Percentiles rank a stretch among this genome's conserved stretches.
Evolutionary conservation across 495 filamentous ascomycete species (phyloP).

Genomic region (Podospora australis): DNA sequence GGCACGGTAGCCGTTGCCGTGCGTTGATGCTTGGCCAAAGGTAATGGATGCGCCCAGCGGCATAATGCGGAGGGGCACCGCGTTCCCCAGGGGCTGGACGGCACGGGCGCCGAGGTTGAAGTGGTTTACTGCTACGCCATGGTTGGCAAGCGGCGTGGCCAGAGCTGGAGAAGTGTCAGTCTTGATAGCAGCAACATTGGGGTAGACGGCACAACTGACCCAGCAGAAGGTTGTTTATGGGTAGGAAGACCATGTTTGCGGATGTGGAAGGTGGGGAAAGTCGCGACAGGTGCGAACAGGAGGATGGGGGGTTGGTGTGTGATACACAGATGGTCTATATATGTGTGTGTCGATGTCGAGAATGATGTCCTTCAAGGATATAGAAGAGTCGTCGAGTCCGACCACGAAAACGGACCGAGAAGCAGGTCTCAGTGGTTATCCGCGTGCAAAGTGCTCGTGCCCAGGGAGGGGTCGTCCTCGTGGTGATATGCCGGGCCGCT

Average conservation of each 20-base stretch:
- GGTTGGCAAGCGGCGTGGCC: constrained; percentile 19
- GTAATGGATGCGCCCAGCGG: constrained; percentile 54
- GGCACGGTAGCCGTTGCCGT: constrained; percentile 34
- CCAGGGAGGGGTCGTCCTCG: too few species aligned
- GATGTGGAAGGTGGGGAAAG: background rate
- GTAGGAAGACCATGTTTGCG: constrained; percentile 7
- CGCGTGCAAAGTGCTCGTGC: too few species aligned
- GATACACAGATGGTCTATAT: background rate
- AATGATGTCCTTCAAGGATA: too few species aligned
- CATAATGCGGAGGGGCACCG: constrained; percentile 40
- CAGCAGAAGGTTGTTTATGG: constrained; percentile 7
- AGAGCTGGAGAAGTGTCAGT: constrained; percentile 14
- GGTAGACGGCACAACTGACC: constrained; percentile 1
- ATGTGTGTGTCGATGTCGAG: background rate
- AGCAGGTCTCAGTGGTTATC: too few species aligned
- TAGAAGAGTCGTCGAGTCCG: too few species aligned
- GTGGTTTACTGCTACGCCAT: constrained; percentile 20
- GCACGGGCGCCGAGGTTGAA: constrained; percentile 8
- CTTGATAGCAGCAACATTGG: background rate
- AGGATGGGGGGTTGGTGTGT: too few species aligned
- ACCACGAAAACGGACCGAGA: too few species aligned
- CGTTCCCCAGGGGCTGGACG: constrained; percentile 13
- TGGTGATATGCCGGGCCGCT: too few species aligned
- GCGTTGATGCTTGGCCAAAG: constrained; percentile 32
- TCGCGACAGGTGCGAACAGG: too few species aligned